Conservation (phyloP, 257 asterid genomes). For the Fraxinus quadrangulata region DNA sequence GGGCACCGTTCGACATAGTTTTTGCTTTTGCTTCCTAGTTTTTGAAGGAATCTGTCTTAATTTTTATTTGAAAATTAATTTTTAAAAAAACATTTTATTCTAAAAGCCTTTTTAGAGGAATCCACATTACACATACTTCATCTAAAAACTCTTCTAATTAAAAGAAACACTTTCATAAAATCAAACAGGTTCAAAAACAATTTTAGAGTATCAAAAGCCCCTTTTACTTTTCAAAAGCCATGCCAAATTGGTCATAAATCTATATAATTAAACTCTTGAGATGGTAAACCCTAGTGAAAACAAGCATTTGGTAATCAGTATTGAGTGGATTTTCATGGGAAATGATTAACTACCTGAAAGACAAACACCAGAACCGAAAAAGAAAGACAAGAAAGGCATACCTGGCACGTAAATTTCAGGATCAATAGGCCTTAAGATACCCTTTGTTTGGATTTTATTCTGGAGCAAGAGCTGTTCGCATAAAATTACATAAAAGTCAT, state of each 20-base stretch:
- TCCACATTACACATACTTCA: no score
- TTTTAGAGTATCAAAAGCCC: no score
- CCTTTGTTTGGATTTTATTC: constrained; percentile 55
- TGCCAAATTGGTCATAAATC: not conserved
- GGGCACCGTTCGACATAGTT: no score
- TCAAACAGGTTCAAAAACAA: no score
- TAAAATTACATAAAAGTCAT: not conserved
- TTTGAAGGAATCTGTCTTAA: no score
- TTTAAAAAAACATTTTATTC: no score
- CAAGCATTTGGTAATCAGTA: not conserved
- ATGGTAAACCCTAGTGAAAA: not conserved
- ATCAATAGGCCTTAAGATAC: constrained; percentile 73
- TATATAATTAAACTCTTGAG: not conserved
- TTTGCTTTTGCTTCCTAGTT: no score
- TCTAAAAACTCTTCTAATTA: no score
- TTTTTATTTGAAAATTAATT: no score
- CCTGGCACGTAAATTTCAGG: constrained; percentile 89
- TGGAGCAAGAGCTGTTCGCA: constrained; percentile 65
- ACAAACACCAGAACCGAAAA: constrained; percentile 4
- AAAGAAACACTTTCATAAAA: no score
- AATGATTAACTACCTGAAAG: not conserved
- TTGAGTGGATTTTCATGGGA: not conserved
- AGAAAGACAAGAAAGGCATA: constrained; percentile 28
- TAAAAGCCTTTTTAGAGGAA: no score
- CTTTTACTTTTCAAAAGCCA: no score